These are phyloP conservation scores for Metarhizium guizhouense DNA, from an alignment of 2,329 filamentous ascomycete species.

Conservation along the genomic window DNA sequence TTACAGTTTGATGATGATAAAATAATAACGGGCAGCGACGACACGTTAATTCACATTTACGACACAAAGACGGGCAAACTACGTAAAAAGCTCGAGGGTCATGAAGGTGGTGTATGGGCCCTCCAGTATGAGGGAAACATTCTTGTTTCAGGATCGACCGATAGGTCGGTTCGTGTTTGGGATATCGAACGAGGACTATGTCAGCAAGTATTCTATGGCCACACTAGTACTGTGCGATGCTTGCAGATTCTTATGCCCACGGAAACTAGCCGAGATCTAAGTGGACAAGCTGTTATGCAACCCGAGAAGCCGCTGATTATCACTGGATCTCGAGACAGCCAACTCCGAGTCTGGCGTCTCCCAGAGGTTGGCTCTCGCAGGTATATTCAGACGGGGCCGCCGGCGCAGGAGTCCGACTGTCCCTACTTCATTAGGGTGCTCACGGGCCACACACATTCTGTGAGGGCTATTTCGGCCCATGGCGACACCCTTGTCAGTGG, in stretches of 20 bases:
- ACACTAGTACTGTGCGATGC: slow-evolving; percentile 94
- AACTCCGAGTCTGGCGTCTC: slow-evolving; percentile 87
- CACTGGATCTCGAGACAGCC: slow-evolving; percentile 91
- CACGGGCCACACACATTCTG: slow-evolving; percentile 81
- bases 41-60: slow-evolving; percentile 96
- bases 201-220: slow-evolving; percentile 92
- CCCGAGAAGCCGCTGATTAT: slow-evolving; percentile 94
- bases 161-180: slow-evolving; percentile 98
- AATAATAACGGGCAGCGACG: slow-evolving; percentile 94
- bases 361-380: slow-evolving; percentile 69
- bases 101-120: slow-evolving; percentile 97
- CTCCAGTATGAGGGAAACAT: slow-evolving; percentile 93
- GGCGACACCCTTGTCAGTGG: slow-evolving; percentile 95
- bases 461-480: slow-evolving; percentile 89
- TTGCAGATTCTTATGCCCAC: slow-evolving; percentile 88
- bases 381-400: slow-evolving; percentile 71
- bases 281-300: slow-evolving; percentile 76
- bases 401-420: slow-evolving; percentile 69
- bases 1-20: slow-evolving; percentile 97
- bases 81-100: slow-evolving; percentile 75
- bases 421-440: slow-evolving; percentile 90
- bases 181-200: slow-evolving; percentile 90
- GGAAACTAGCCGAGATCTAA: slow-evolving; percentile 59
- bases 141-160: slow-evolving; percentile 90
- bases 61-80: slow-evolving; percentile 90